Base-by-base conservation (phyloP, 108 stramenopile species). In the Nitzschia sp. region DNA sequence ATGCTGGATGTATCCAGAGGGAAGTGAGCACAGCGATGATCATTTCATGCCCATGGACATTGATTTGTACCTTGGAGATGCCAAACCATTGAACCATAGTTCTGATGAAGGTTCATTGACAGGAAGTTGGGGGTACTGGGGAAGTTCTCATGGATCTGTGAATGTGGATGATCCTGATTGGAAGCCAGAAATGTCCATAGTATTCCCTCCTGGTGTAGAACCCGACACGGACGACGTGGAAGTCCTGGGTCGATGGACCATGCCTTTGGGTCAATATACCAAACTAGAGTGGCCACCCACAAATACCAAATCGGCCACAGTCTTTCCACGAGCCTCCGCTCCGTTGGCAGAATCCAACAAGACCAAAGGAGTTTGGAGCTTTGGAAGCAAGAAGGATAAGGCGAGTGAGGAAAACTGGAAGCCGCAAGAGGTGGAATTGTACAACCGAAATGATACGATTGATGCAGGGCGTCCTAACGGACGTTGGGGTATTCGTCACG, bases 211-310 rank as follows among this genome's bases (percentile, higher is more conserved):
- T 44, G 62, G 62, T 21, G 41, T 63, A 0, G 62, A 63, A 46
- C 62, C 62, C 2, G 62, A 63, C 44, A 17, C 62, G 0, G 39
- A 58, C 15, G 21, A 12, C 3, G 41, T 63, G 12, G 62, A 39
- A 11, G 44, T 63, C 25, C 62, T 44, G 6, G 62, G 62, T 25
- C 42, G 62, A 21, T 63, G 62, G 62, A 43, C 62, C 38, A 44
- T 41, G 14, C 41, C 39, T 20, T 19, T 44, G 21, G 6, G 5
- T 44, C 44, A 63, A 22, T 44, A 63, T 46, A 43, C 44, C 62
- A 63, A 63, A 48, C 21, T 63, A 2, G 42, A 63, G 21, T 63
- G 62, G 62, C 62, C 62, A 44, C 62, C 62, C 2, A 48, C 62
- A 10, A 9, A 5, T 17, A 63, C 65, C 8, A 52, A 53, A 52